phyloP scores from a whole-genome alignment of 352 stramenopile genomes.

The Peronospora belbahrii region DNA sequence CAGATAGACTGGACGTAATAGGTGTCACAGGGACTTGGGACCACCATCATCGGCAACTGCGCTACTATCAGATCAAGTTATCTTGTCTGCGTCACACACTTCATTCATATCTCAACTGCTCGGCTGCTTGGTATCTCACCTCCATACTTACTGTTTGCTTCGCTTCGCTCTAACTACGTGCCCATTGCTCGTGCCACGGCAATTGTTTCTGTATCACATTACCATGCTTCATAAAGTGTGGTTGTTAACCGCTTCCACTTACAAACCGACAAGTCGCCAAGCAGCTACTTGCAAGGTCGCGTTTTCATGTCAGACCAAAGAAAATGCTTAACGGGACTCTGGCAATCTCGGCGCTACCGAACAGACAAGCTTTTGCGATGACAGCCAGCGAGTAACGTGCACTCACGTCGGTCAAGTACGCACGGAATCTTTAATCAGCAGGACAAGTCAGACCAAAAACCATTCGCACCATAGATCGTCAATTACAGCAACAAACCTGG shows the following conservation, averaged over 20 bases:
- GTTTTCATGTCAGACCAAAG: conserved; percentile 5
- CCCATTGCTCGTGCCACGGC: no score
- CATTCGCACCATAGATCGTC: neutral
- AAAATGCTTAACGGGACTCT: conserved; percentile 19
- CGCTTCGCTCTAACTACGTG: no score
- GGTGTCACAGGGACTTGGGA: no score
- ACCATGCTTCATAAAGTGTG: neutral
- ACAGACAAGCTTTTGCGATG: conserved; percentile 24
- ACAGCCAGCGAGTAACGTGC: conserved; percentile 20
- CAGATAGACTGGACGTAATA: no score
- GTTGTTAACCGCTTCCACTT: neutral
- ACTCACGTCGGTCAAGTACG: conserved; percentile 14
- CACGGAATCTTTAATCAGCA: conserved; percentile 10
- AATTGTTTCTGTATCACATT: no score
- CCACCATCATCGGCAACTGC: no score
- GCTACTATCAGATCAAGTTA: no score
- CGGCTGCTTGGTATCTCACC: no score
- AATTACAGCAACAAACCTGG: conserved; percentile 14
- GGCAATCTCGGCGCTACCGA: conserved; percentile 23
- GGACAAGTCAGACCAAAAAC: neutral
- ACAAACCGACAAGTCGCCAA: conserved; percentile 47
- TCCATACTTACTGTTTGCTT: no score
- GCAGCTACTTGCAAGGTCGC: neutral
- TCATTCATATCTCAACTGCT: no score
- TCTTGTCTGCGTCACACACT: no score